phyloP scores from a whole-genome alignment of 495 filamentous ascomycete genomes.

The Podospora tetraspora region DNA sequence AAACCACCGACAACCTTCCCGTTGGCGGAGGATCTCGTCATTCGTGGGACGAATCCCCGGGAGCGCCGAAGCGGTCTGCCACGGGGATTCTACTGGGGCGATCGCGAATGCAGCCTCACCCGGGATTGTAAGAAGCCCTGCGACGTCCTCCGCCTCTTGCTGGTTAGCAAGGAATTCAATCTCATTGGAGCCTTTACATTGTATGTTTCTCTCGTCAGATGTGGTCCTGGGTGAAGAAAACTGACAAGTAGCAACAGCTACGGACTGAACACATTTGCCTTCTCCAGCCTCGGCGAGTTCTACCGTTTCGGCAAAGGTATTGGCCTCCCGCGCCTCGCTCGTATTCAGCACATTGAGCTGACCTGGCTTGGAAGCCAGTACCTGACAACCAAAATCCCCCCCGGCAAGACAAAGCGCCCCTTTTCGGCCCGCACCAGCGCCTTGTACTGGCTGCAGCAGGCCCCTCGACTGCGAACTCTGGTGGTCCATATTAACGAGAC shows the following conservation, averaged over 20 bases:
- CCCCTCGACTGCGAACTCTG: slow-evolving; percentile 30
- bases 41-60: neutral
- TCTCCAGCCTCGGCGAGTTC: slow-evolving; percentile 41
- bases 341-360: slow-evolving; percentile 36
- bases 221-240: no score
- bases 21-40: slow-evolving; percentile 4
- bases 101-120: slow-evolving; percentile 21
- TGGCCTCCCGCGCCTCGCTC: slow-evolving; percentile 25
- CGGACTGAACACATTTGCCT: slow-evolving; percentile 41
- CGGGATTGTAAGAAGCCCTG: slow-evolving; percentile 21
- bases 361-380: slow-evolving; percentile 28
- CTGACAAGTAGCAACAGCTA: no score
- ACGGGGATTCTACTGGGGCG: slow-evolving; percentile 31
- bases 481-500: slow-evolving; percentile 35
- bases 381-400: slow-evolving; percentile 8
- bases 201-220: no score
- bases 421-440: slow-evolving; percentile 26
- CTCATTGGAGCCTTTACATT: slow-evolving; percentile 29
- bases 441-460: slow-evolving; percentile 26
- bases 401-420: neutral
- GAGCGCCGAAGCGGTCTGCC: slow-evolving; percentile 19
- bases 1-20: slow-evolving; percentile 22
- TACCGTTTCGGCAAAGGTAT: slow-evolving; percentile 36
- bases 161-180: slow-evolving; percentile 31
- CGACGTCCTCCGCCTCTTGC: slow-evolving; percentile 23